Evolutionary conservation across 768 basidiomycete species (phyloP), one percentile per base, ranked within the genome.

Genomic region (Hericium erinaceus): DNA sequence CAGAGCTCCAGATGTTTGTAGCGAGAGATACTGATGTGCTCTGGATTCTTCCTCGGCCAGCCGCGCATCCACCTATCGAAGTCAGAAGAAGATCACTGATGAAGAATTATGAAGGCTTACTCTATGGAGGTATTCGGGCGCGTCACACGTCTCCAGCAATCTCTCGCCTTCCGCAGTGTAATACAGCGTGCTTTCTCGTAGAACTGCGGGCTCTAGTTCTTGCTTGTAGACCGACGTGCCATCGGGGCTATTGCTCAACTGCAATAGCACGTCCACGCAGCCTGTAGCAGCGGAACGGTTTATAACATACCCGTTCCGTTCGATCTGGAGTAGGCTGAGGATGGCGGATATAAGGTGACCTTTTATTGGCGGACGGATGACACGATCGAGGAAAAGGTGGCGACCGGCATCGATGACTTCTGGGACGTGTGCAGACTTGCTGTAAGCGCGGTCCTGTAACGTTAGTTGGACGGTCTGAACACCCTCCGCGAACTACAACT

Each of bases 201-300:
- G 75, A 58, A 98, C 79, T 1, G 79, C 76, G 0, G 90, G 91
- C 70, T 98, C 95, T 39, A 98, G 76, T 66, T 92, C 85, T 53
- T 80, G 78, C 61, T 85, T 82, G 74, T 98, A 99, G 5, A 94
- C 80, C 0, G 84, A 84, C 57, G 68, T 71, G 39, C 74, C 77
- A 18, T 73, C 74, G 20, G 71, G 71, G 16, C 77, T 77, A 37
- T 78, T 76, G 10, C 77, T 72, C 28, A 98, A 78, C 57, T 85
- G 79, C 40, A 89, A 72, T 49, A 97, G 80, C 48, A 98, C 85
- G 44, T 93, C 90, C 20, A 95, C 85, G 61, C 89, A 92, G 62
- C 87, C 89, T 66, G 91, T 89, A 54, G 98, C 83, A 2, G 90
- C 85, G 2, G 92, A 92, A n/a, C 89, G 87, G 65, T 91, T 92